Base-by-base conservation (phyloP, 441 rosid genomes). In the Populus trichocarpa region DNA sequence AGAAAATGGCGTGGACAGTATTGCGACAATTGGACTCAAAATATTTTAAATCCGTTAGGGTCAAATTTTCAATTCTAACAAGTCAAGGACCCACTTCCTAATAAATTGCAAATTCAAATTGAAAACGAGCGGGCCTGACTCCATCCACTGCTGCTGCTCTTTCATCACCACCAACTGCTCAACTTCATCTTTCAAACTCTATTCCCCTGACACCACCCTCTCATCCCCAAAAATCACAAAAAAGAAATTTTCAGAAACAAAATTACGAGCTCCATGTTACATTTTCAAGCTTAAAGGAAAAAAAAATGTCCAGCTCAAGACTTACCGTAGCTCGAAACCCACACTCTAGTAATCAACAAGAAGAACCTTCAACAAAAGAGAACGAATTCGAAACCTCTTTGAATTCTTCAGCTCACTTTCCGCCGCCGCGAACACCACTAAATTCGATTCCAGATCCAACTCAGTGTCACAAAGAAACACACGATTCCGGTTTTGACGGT, bases 391-490 rank as follows among this genome's bases (percentile, higher is more conserved):
- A 83, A 28, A 74, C 33, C 80, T 79, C 86, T 25, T 33, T 71
- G 74, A 84, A 66, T 76, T 78, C 70, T 16, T 16, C 86, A 30
- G 69, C 82, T 71, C 85, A 82, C 40, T 85, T 87, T 78, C 95
- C 91, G 5, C 98, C 92, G 20, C 89, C 93, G 1, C 74, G 99
- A 81, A 84, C 96, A 73, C 99, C 99, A 3, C 81, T 96, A 33
- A 82, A 90, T 84, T 22, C 96, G 23, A 96, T 96, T 72, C 89
- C 93, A 69, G 97, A 92, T 85, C 99, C 99, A 20, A 83, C 87
- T 64, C 98, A 93, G 81, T 80, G 74, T 77, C 89, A 79, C 59
- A 83, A 77, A 81, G 85, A 85, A 33, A 26, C 73, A 42, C 83
- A 74, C 10, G 77, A 83, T 7, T 59, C 84, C 73, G 89, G 84